phyloP scores from a whole-genome alignment of 768 basidiomycete genomes.

The Leccinum pellstonianum region DNA sequence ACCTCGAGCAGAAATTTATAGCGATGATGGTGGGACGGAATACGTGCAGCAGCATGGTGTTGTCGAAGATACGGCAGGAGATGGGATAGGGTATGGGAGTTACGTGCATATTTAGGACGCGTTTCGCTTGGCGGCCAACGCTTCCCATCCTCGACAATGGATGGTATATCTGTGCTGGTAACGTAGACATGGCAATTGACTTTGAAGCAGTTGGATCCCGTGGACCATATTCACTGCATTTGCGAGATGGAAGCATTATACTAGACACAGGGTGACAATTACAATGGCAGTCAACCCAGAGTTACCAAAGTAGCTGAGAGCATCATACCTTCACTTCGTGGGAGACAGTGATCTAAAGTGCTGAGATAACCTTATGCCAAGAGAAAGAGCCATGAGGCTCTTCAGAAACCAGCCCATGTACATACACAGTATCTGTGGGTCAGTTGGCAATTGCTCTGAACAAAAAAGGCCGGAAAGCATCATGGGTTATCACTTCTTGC shows the following conservation, averaged over 20 bases:
- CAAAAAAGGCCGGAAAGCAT: not conserved
- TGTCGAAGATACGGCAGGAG: not conserved
- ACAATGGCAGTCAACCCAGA: too few relatives aligned
- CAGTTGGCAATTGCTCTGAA: not conserved
- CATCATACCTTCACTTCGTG: not conserved
- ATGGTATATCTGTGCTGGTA: too few relatives aligned
- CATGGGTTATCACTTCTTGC: not conserved
- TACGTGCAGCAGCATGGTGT: conserved; percentile 9
- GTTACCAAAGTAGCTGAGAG: too few relatives aligned
- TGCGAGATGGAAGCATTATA: not conserved
- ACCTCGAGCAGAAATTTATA: conserved; percentile 10
- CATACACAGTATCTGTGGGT: not conserved
- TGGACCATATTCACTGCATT: too few relatives aligned
- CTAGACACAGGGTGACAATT: too few relatives aligned
- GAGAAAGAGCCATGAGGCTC: not conserved
- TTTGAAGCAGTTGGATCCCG: not conserved
- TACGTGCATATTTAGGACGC: not conserved
- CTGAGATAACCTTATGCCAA: not conserved
- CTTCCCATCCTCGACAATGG: not conserved
- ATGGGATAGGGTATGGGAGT: not conserved
- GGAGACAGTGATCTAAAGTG: not conserved
- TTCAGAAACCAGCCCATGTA: not conserved
- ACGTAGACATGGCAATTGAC: too few relatives aligned
- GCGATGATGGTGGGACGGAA: conserved; percentile 8
- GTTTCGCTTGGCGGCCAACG: not conserved